Base-by-base conservation (phyloP, 2,329 filamentous ascomycete genomes). In the Fusarium sp. region DNA sequence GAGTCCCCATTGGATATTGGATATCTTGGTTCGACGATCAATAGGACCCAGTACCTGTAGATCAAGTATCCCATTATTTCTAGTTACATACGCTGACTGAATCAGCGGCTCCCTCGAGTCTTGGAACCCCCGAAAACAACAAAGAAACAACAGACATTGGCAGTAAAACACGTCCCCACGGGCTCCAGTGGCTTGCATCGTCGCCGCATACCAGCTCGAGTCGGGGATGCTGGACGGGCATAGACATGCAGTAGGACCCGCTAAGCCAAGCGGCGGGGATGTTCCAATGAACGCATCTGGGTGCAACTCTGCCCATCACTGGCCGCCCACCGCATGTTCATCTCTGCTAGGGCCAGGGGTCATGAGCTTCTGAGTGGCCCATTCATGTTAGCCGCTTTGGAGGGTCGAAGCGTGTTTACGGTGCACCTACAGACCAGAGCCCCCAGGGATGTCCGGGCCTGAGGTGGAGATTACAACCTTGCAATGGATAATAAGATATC, bases 341-440 rank as follows among this genome's bases (percentile, higher is more conserved):
- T 70, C 57, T 60, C 59, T 59, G 36, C n/a, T 51, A 61, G 64
- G 34, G 43, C 36, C 67, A 62, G 62, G 67, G 67, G 67, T 57
- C n/a, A 24, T 59, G 21, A 54, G 36, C 63, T 54, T 62, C 62
- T 67, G 57, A 64, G 34, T 67, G 66, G 67, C 15, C 67, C 34
- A 42, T 47, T 56, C 19, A 31, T 53, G 45, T 55, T 70, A 70
- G 60, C 62, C 67, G 67, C 67, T 64, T 68, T 40, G 34, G 43
- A 57, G 28, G 5, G 40, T 46, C 31, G 39, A 38, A 31, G 47
- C 51, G 51, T 51, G 22, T 56, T 42, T 62, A 34, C 54, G 65
- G 53, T 54, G 57, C 46, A 38, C 58, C 57, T 33, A 28, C 44
- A 46, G 31, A 19, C 19, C 19, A 19, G 19, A 19, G 19, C 19